Evolutionary conservation across 345 rosid genomes (phyloP), one percentile per base, ranked within the genome.

Genomic region (Capsella bursapastoris): DNA sequence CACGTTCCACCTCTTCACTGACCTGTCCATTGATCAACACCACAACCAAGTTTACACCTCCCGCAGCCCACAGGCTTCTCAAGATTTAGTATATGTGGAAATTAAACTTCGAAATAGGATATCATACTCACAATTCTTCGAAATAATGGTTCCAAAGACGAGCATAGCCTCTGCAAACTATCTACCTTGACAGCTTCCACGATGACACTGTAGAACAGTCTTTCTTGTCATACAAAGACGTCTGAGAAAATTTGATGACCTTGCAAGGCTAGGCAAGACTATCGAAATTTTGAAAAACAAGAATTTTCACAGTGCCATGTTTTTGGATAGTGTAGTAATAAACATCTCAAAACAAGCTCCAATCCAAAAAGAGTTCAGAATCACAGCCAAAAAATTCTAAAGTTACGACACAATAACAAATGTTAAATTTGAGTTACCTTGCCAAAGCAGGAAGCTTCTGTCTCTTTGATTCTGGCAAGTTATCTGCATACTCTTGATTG

Each of bases 111-210:
- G 28, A 43, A 40, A 75, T 11, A 52, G 27, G 32, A 50, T 52
- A 68, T 8, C 25, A n/a, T 37, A 62, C 96, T 88, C 80, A 90
- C 96, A 80, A 93, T 89, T 88, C 86, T 83, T 61, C 96, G 96
- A 41, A 93, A 84, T 67, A 93, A 78, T 78, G 98, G 97, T 82
- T 93, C 98, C 88, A 93, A 78, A 48, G 93, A 85, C 43, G 97
- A 90, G 90, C 87, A 84, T 70, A 93, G 83, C 70, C 87, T 86
- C 78, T 93, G 97, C 80, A 90, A 76, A 78, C 97, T 87, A 75
- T 93, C 96, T 74, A 89, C 90, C 84, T 91, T 93, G 85, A 93
- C 82, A 73, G 97, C 96, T 83, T 91, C 97, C 78, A 90, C 89
- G 47, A 89, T 85, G 7, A 89, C 90, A 80, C 98, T 93, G 86